Conservation (phyloP, 1,284 basidiomycete species). For the Cryptococcus deneoformans region DNA sequence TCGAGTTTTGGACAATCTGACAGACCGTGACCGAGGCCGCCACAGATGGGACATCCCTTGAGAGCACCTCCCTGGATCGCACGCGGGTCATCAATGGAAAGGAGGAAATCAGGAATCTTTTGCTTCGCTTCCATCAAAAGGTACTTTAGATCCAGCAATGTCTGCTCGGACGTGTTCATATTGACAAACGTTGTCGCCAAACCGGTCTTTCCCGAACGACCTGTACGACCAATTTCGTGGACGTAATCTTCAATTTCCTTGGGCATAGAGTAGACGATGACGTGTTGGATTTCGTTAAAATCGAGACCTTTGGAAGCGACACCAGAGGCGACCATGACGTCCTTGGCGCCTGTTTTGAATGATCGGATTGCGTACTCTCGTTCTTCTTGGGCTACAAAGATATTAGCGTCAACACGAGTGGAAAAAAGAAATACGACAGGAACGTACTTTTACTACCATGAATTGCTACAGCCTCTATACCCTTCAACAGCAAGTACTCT, state of each 20-base stretch:
- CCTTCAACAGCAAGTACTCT: slow-evolving; percentile 94
- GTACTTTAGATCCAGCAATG: slow-evolving; percentile 94
- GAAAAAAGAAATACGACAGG: too few relatives aligned
- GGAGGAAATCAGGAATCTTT: slow-evolving; percentile 94
- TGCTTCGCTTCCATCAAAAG: slow-evolving; percentile 96
- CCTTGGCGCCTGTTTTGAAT: slow-evolving; percentile 94
- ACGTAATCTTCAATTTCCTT: slow-evolving; percentile 96
- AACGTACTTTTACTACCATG: slow-evolving; percentile 90
- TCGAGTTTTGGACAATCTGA: slow-evolving; percentile 96
- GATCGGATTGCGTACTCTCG: slow-evolving; percentile 97
- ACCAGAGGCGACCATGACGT: slow-evolving; percentile 98
- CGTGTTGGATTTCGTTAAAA: slow-evolving; percentile 85
- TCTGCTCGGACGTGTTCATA: slow-evolving; percentile 94
- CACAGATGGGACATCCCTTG: slow-evolving; percentile 93
- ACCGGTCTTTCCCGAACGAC: slow-evolving; percentile 95
- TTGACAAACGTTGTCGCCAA: slow-evolving; percentile 99
- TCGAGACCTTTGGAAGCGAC: slow-evolving; percentile 98
- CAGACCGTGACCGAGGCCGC: slow-evolving; percentile 91
- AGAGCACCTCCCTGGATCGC: slow-evolving; percentile 69
- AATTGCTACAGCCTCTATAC: slow-evolving; percentile 97
- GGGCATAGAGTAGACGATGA: slow-evolving; percentile 82
- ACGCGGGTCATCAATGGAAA: slow-evolving; percentile 87
- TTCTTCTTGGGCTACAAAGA: slow-evolving; percentile 84
- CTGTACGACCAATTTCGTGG: slow-evolving; percentile 98
- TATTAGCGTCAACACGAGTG: slow-evolving; percentile 1